Base-by-base conservation (phyloP, 768 basidiomycete genomes). In the Kwoniella newhampshirensis region DNA sequence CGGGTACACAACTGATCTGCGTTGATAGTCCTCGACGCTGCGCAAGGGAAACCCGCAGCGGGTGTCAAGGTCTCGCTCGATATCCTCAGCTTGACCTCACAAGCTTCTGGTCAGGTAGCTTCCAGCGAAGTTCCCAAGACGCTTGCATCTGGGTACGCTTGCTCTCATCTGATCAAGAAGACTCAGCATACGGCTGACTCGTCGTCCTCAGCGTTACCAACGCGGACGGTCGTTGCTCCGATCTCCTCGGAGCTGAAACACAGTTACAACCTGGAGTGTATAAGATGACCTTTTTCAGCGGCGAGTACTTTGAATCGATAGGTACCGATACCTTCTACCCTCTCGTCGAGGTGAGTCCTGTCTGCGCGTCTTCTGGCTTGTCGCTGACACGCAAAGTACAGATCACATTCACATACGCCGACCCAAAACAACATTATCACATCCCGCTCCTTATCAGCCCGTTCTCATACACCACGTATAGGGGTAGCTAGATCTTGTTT, bases 361-460 rank as follows among this genome's bases (percentile, higher is more conserved):
- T 1, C 6, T 44, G 20, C 26, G 28, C 43, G 1, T 26, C 26
- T 53, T 32, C 47, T 12, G 17, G n/a, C 32, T 17, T 13, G 23
- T 11, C 20, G 18, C 28, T 49, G 55, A 44, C 17, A n/a, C 6
- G 18, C 35, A 32, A 23, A 20, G 26, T 35, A 8, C 59, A 90
- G 91, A 88, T 96, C 62, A 82, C 84, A 1, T 96, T 96, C 75
- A 79, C 80, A 21, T 82, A 92, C 47, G 79, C 81, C 42, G 82
- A 85, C 59, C 85, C 89, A 6, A 74, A 82, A 49, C 87, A 93
- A 67, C 91, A 94, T 67, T 87, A 92, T 72, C 92, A 96, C 64
- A 85, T 96, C 50, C 92, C 92, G 0, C 79, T 96, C n/a, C 77
- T 96, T 13, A 86, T 94, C 69, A 93, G 89, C 73, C 91, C 91